phyloP scores from a whole-genome alignment of 108 stramenopile genomes.

The Skeletonema marinoi region DNA sequence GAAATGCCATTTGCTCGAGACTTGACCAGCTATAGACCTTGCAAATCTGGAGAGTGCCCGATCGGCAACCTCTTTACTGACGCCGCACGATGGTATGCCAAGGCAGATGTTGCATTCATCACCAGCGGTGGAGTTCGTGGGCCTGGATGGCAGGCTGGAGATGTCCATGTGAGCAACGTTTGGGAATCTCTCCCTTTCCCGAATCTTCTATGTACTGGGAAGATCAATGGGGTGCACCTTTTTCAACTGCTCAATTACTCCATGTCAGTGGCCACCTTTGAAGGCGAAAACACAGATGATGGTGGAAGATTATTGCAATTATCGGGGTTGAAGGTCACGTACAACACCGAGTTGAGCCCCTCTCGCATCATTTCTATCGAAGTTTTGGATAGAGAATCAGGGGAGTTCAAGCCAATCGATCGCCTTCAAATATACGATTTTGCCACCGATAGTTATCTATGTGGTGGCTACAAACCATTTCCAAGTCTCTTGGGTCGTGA shows the following conservation, averaged over 20 bases:
- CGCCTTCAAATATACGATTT: constrained; percentile 53
- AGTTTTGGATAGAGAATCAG: constrained; percentile 32
- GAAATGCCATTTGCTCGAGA: constrained; percentile 46
- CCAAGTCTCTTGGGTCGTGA: constrained; percentile 26
- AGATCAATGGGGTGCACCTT: constrained; percentile 43
- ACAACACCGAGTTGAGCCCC: constrained; percentile 43
- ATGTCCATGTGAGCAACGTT: constrained; percentile 48
- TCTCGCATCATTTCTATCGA: constrained; percentile 37
- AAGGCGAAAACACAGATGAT: constrained; percentile 20
- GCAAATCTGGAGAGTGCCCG: constrained; percentile 53
- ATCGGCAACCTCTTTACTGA: constrained; percentile 62
- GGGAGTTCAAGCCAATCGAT: constrained; percentile 45
- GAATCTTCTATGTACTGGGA: constrained; percentile 49
- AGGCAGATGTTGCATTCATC: constrained; percentile 47
- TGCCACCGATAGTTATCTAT: constrained; percentile 53
- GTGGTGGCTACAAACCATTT: constrained; percentile 43
- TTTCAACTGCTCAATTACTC: constrained; percentile 55
- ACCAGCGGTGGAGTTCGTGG: constrained; percentile 38
- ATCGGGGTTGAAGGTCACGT: constrained; percentile 54
- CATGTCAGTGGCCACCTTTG: constrained; percentile 45
- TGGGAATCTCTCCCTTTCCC: constrained; percentile 53
- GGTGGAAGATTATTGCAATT: constrained; percentile 55
- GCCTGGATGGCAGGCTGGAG: constrained; percentile 54
- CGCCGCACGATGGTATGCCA: constrained; percentile 54
- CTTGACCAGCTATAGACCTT: constrained; percentile 18